Evolutionary conservation across 2,329 filamentous ascomycete species (phyloP), one percentile per base, ranked within the genome.

Genomic region (Aspergillus uvarum): DNA sequence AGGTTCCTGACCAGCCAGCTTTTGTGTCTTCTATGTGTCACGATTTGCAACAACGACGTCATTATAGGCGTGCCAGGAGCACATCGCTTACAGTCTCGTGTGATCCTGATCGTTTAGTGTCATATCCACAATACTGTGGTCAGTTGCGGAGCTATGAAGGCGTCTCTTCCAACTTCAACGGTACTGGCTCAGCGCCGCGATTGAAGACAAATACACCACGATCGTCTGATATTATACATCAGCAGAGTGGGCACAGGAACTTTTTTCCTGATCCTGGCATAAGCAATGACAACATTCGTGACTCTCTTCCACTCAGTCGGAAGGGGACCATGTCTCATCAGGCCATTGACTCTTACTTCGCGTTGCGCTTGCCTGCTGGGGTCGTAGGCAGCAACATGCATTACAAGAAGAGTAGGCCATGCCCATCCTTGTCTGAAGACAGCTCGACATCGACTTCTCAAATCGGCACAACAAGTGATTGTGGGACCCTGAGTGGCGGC

Each of bases 1-100:
- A 68, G 35, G 26, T 61, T 2, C 62, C 50, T 51, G 56, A 59
- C 14, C 63, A 60, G 42, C 51, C 57, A 56, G 56, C 49, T 21
- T 56, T 54, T 47, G 59, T 58, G 44, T 57, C 55, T 50, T 57
- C 60, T 24, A 62, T 64, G 59, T 66, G 61, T 31, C 61, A 62
- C 50, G 65, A 63, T n/a, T 19, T 24, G 6, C 56, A 51, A 26
- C 56, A 58, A 38, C 29, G 44, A 35, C 48, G 51, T 10, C 47
- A 24, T 16, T 53, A 51, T 54, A 42, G 48, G 16, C 63, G 61
- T n/a, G 7, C 38, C 4, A 58, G 64, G 48, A 63, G 65, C 29
- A 54, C 54, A 22, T 67, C 65, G 22, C 52, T 59, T 19, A 31
- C 60, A 19, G 32, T 19, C 44, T 24, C 54, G n/a, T 50, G 35